These are phyloP conservation scores for Megacollybia platyphylla DNA, from an alignment of 1,284 basidiomycete genomes.

Conservation along the genomic window DNA sequence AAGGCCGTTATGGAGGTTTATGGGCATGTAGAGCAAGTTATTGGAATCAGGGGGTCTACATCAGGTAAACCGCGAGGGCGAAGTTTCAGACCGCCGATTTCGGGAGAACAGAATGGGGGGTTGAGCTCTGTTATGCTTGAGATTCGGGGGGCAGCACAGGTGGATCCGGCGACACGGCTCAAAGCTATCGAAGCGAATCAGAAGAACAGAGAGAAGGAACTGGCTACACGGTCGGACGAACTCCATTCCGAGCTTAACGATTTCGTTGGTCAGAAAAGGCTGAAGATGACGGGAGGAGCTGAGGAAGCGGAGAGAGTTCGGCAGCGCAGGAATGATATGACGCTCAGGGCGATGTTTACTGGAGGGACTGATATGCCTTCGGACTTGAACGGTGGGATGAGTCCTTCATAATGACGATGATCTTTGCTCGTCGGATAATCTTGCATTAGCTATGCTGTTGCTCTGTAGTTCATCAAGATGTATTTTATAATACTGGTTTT, in stretches of 20 bases:
- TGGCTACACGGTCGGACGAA: conserved; percentile 60
- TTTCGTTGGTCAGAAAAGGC: conserved; percentile 74
- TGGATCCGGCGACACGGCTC: conserved; percentile 72
- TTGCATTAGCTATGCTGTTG: too few relatives aligned
- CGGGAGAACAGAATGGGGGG: conserved; percentile 53
- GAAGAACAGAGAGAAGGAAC: conserved; percentile 64
- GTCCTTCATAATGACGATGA: too few relatives aligned
- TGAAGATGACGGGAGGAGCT: conserved; percentile 90
- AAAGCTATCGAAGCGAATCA: conserved; percentile 87
- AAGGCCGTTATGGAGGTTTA: conserved; percentile 79
- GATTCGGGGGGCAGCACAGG: conserved; percentile 62
- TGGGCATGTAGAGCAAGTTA: conserved; percentile 80
- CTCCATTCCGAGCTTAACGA: conserved; percentile 72
- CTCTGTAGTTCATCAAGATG: too few relatives aligned
- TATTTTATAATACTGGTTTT: too few relatives aligned
- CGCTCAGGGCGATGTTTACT: conserved; percentile 80
- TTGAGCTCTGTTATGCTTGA: conserved; percentile 75
- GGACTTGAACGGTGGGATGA: too few relatives aligned
- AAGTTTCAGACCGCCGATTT: conserved; percentile 40
- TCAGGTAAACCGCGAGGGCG: conserved; percentile 23
- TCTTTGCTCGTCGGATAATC: too few relatives aligned
- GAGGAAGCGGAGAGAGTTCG: conserved; percentile 83
- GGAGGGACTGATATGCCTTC: conserved; percentile 7
- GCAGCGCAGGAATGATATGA: conserved; percentile 72
- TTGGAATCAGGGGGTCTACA: conserved; percentile 56